Base-by-base conservation (phyloP, 78 protist genomes). In the Diacronema lutheri region DNA sequence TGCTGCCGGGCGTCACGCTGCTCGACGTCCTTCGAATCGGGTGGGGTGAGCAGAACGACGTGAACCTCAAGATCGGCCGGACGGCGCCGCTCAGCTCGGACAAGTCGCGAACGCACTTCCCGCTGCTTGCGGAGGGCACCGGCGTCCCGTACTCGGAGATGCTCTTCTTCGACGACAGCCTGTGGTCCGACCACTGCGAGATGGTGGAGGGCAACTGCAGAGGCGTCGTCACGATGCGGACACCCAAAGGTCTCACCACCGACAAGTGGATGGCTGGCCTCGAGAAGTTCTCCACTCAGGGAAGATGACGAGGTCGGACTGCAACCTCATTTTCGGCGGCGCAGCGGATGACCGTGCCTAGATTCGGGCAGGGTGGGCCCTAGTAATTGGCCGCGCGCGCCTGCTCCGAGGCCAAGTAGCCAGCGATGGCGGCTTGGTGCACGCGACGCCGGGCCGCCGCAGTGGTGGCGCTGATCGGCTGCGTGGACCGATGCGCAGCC, bases 151-250 rank as follows among this genome's bases (percentile, higher is more conserved):
- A 62, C 83, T 44, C 35, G 35, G 21, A 85, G 56, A 85, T 85
- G 88, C 83, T 85, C 46, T 85, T 85, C 73, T 85, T 85, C 76
- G 88, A 85, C 83, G 88, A 85, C 73, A 56, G 66, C 55, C n/a
- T 1, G 55, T 85, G 88, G 88, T 31, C 26, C 37, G 83, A 85
- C 58, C 88, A 85, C 68, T 78, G 84, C 55, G 50, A 25, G 35
- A 57, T 50, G 56, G 84, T 78, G 13, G 84, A n/a, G 55, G 10
- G 35, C 12, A 33, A 33, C 19, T 78, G 84, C 50, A 55, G 31
- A 3, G 66, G 76, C 55, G 76, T 69, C 4, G 76, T 69, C 29
- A 69, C 76, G 41, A 44, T 33, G 76, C 76, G 76, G 31, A 69
- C 76, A 3, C 76, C 76, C 6, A 44, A 31, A 0, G 76, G 76